These are phyloP conservation scores for Lachnellula willkommii DNA, from an alignment of 2,329 filamentous ascomycete species.

Conservation along the genomic window DNA sequence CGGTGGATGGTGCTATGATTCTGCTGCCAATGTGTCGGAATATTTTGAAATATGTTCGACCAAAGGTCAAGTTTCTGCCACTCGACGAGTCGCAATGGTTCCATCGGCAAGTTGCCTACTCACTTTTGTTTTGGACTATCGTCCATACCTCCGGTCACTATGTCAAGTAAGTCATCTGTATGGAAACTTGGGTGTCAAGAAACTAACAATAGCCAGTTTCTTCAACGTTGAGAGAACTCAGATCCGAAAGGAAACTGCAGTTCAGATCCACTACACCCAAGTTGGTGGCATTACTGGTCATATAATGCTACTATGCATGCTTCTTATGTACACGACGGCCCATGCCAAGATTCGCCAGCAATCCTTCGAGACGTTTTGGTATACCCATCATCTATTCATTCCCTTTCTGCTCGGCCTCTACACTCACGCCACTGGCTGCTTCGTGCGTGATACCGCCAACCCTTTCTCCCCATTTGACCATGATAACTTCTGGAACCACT, in stretches of 20 bases:
- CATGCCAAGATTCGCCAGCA: constrained; percentile 93
- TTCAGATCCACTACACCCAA: constrained; percentile 88
- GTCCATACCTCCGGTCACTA: constrained; percentile 80
- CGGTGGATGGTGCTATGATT: constrained; percentile 80
- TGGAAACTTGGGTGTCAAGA: not conserved
- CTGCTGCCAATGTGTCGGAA: constrained; percentile 93
- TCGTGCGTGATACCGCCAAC: constrained; percentile 74
- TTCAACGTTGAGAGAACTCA: constrained; percentile 88
- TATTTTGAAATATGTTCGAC: constrained; percentile 74
- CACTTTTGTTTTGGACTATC: constrained; percentile 75
- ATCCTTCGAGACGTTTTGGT: constrained; percentile 98
- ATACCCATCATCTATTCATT: constrained; percentile 97
- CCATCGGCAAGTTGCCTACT: constrained; percentile 89
- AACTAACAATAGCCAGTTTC: constrained; percentile 54
- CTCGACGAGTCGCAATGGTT: constrained; percentile 98
- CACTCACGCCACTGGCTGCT: constrained; percentile 92
- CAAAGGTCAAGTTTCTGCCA: constrained; percentile 81
- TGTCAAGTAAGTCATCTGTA: constrained; percentile 68
- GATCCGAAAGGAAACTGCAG: constrained; percentile 70
- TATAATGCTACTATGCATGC: constrained; percentile 98
- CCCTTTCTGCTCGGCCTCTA: constrained; percentile 92
- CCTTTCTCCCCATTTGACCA: constrained; percentile 81
- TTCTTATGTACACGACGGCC: constrained; percentile 95
- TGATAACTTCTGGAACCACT: constrained; percentile 79
- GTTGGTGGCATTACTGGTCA: constrained; percentile 92